A percentile compares a stretch with the other conserved stretches of the same genome.
Evolutionary conservation across 495 filamentous ascomycete genomes (phyloP).

Genomic region (Penicillium lividum): DNA sequence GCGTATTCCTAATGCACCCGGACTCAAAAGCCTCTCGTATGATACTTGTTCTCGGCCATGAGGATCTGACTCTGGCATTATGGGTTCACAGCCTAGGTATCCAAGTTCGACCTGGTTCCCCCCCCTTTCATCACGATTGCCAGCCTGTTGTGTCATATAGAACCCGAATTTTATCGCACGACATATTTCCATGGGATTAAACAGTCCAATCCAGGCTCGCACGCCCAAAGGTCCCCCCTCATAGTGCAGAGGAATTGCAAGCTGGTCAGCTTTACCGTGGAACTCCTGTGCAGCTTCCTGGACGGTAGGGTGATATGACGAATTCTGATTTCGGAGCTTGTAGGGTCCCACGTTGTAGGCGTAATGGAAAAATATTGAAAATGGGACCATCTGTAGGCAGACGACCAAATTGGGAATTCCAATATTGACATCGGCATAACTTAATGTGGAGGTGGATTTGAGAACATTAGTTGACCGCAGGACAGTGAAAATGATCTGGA

Average conservation of each 20-base stretch:
- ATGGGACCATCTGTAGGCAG: slow-evolving; percentile 37
- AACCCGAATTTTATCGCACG: slow-evolving; percentile 13
- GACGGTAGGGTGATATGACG: not conserved
- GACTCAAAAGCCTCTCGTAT: not conserved
- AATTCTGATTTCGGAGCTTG: not conserved
- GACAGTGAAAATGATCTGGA: slow-evolving; percentile 34
- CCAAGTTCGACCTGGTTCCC: not conserved
- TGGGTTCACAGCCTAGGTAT: not conserved
- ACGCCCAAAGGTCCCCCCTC: slow-evolving; percentile 18
- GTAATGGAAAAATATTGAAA: slow-evolving; percentile 34
- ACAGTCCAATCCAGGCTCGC: slow-evolving; percentile 14
- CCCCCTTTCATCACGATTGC: not conserved
- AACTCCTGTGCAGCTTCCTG: not conserved
- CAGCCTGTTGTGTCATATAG: not conserved
- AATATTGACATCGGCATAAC: slow-evolving; percentile 34
- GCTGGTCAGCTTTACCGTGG: not conserved
- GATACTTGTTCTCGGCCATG: not conserved
- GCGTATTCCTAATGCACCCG: not conserved
- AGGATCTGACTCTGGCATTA: not conserved
- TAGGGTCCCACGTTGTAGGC: slow-evolving; percentile 33
- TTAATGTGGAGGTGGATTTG: slow-evolving; percentile 24
- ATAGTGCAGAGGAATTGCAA: slow-evolving; percentile 1
- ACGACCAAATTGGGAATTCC: slow-evolving; percentile 35
- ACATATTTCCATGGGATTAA: slow-evolving; percentile 15
- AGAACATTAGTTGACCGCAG: slow-evolving; percentile 28